A percentile compares a stretch with the other conserved stretches of the same genome.
phyloP scores from a whole-genome alignment of 441 rosid species.

The Arabidopsis hybrid region DNA sequence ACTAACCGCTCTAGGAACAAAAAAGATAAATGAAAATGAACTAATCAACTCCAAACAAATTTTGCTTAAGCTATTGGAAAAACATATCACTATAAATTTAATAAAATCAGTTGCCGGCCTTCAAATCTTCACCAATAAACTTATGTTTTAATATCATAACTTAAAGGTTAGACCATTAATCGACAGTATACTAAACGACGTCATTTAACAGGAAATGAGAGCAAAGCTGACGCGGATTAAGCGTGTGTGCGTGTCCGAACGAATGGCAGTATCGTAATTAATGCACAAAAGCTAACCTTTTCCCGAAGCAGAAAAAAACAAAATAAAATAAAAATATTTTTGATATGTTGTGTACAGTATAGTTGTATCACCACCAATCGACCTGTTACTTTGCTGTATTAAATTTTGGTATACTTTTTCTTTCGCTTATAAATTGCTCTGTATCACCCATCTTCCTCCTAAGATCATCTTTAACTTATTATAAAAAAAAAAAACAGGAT shows the following conservation, averaged over 20 bases:
- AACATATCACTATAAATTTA: not conserved
- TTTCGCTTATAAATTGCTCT: constrained; percentile 11
- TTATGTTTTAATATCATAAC: not conserved
- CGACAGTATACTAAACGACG: not conserved
- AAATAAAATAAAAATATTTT: not conserved
- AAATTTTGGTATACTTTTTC: not conserved
- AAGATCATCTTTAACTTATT: constrained; percentile 3
- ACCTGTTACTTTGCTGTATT: constrained; percentile 43
- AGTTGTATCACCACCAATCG: constrained; percentile 33
- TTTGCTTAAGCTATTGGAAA: not conserved
- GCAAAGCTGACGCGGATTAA: constrained; percentile 29
- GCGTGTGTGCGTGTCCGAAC: constrained; percentile 21
- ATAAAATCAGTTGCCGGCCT: constrained; percentile 26
- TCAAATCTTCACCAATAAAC: not conserved
- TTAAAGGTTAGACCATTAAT: not conserved
- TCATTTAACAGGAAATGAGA: not conserved
- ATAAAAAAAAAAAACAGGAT: not conserved
- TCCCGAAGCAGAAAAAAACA: not conserved
- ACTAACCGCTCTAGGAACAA: not conserved
- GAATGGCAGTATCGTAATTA: constrained; percentile 31
- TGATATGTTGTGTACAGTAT: constrained; percentile 3
- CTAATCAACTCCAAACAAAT: not conserved
- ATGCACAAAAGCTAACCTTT: not conserved
- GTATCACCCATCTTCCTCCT: constrained; percentile 1
- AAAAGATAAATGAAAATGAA: not conserved